Conservation (phyloP, 2,329 filamentous ascomycete genomes). For the Zymoseptoria tritici region DNA sequence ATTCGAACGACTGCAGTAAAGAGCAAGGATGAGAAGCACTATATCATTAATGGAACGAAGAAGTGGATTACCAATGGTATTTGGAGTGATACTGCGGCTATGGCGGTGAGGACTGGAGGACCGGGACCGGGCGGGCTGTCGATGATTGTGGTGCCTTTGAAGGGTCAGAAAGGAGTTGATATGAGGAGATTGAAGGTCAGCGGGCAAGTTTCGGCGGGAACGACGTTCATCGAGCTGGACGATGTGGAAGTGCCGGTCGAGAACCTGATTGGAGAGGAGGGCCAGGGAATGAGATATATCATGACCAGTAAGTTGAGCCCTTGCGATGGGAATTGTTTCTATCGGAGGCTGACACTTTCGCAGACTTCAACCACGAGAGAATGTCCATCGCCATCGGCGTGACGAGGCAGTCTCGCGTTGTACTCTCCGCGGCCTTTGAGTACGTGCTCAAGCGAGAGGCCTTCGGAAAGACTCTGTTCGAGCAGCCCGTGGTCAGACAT, state of each 20-base stretch:
- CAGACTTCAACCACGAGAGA: constrained; percentile 69
- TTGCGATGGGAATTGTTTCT: neutral
- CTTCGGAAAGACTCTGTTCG: constrained; percentile 61
- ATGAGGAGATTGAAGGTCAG: constrained; percentile 62
- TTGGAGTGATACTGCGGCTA: constrained; percentile 59
- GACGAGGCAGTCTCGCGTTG: constrained; percentile 56
- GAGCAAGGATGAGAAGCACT: constrained; percentile 56
- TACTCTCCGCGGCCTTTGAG: constrained; percentile 51
- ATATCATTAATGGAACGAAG: constrained; percentile 67
- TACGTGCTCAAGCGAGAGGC: constrained; percentile 61
- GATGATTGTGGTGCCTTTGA: constrained; percentile 63
- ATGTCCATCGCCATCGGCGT: constrained; percentile 58
- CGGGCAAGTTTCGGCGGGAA: constrained; percentile 59
- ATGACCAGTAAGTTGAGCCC: constrained; percentile 10
- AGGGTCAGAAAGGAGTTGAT: constrained; percentile 56
- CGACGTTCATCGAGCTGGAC: constrained; percentile 69
- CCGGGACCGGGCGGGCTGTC: constrained; percentile 57
- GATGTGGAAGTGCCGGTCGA: constrained; percentile 64
- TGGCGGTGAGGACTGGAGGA: constrained; percentile 67
- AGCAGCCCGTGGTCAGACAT: constrained; percentile 67
- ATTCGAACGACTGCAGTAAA: constrained; percentile 61
- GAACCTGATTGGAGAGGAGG: constrained; percentile 64
- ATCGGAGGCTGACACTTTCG: constrained; percentile 33
- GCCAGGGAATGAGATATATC: constrained; percentile 61
- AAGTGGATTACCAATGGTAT: constrained; percentile 75